phyloP scores from a whole-genome alignment of 1,284 basidiomycete genomes.

The Chalciporus sp. region DNA sequence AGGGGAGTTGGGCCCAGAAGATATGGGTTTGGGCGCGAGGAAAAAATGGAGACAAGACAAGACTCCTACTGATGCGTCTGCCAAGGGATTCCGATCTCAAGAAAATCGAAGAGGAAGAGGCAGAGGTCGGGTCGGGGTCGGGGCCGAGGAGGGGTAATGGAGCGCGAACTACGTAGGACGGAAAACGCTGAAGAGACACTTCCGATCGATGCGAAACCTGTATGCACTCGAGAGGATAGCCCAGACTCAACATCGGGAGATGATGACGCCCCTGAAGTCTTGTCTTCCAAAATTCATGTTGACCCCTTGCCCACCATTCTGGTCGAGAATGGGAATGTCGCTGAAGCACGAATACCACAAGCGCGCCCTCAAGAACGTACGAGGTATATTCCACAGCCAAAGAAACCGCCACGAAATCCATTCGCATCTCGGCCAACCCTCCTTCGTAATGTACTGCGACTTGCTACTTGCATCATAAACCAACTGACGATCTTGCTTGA shows the following conservation, averaged over 20 bases:
- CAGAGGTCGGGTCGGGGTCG: conserved; percentile 31
- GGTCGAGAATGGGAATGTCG: background rate
- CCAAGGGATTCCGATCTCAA: conserved; percentile 9
- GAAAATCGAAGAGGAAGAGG: conserved; percentile 32
- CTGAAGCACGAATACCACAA: conserved; percentile 1
- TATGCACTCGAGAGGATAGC: conserved; percentile 4
- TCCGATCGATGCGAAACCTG: background rate
- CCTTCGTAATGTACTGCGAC: conserved; percentile 63
- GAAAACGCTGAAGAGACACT: background rate
- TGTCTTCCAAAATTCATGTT: conserved; percentile 56
- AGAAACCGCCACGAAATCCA: conserved; percentile 58
- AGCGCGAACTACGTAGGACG: conserved; percentile 22
- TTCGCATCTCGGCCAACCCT: conserved; percentile 71
- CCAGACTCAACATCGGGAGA: conserved; percentile 27
- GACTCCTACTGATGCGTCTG: conserved; percentile 3
- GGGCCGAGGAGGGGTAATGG: conserved; percentile 40
- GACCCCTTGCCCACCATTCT: conserved; percentile 3
- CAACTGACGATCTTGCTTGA: conserved; percentile 21
- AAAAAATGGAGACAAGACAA: conserved; percentile 36
- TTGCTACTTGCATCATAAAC: background rate
- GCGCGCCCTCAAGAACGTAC: conserved; percentile 7
- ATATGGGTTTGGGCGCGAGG: conserved; percentile 42
- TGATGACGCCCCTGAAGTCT: conserved; percentile 58
- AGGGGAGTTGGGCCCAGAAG: conserved; percentile 68
- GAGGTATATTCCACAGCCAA: conserved; percentile 50